Conservation (phyloP, 176 grass and related monocot species). For the Areca catechu region DNA sequence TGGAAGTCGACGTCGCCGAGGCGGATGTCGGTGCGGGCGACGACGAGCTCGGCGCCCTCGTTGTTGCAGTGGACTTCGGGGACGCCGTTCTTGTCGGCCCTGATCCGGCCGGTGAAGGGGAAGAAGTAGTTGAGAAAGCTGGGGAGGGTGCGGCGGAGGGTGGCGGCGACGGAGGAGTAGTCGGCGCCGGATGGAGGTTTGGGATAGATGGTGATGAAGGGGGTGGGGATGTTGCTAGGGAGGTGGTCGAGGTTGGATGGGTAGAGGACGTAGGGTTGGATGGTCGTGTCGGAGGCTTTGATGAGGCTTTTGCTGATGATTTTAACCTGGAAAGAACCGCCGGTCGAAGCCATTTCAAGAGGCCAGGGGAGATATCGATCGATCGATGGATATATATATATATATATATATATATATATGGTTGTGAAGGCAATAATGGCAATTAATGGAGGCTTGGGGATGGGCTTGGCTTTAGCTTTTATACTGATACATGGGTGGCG, state of each 20-base stretch:
- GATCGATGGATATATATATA: too few relatives aligned
- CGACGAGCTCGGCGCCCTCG: conserved; percentile 53
- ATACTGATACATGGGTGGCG: too few relatives aligned
- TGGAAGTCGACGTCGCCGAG: conserved; percentile 42
- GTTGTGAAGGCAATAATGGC: too few relatives aligned
- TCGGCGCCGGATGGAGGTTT: conserved; percentile 1
- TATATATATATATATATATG: too few relatives aligned
- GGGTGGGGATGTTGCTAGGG: conserved; percentile 38
- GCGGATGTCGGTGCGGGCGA: conserved; percentile 17
- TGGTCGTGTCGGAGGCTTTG: conserved; percentile 22
- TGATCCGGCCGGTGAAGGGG: conserved; percentile 6
- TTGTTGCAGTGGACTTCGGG: conserved; percentile 29
- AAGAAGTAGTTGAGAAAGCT: conserved; percentile 37
- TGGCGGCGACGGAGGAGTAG: conserved; percentile 8
- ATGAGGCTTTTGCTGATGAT: conserved; percentile 24
- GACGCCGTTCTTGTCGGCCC: background rate
- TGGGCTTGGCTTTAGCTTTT: too few relatives aligned
- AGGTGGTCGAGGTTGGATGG: conserved; percentile 50
- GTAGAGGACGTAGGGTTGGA: conserved; percentile 18
- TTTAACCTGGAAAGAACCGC: background rate
- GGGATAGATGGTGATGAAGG: conserved; percentile 32
- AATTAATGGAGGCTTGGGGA: too few relatives aligned
- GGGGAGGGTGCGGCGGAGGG: conserved; percentile 17
- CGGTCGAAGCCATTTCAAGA: too few relatives aligned
- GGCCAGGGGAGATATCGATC: too few relatives aligned